Base-by-base conservation (phyloP, 495 filamentous ascomycete species). In the Letharia columbiana region DNA sequence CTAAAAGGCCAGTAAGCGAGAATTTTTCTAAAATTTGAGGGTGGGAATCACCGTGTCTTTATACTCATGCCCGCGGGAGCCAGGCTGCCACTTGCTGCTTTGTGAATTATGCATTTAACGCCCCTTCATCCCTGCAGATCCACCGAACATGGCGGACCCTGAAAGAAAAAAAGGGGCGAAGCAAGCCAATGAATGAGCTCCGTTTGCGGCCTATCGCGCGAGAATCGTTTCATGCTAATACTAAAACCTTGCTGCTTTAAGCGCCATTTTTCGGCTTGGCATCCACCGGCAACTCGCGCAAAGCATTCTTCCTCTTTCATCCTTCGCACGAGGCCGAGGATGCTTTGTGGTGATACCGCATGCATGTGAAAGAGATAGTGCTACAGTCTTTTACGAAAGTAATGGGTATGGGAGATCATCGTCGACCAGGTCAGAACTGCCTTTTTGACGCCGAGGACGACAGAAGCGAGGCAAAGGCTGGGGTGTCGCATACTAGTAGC, bases 61-160 rank as follows among this genome's bases (percentile, higher is more conserved):
- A 61, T 65, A 65, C 40, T 60, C 63, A 47, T n/a, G 13, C 33
- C 45, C 61, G 23, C 23, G 33, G 37, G 33, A 33, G 13, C 39
- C 40, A 66, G 63, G 63, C 63, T 59, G 23, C 63, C 63, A 60
- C 28, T 37, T 33, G 63, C 63, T n/a, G 63, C 63, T 60, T 65
- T 65, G 56, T 56, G 5, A 4, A 33, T 1, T 28, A 2, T 35
- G 0, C 23, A 2, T 18, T 20, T 17, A 28, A n/a, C 60, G 23
- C 60, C 20, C n/a, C 35, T 9, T 57, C 2, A 57, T 64, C 56
- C 63, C 56, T 49, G 63, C 54, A 40, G 12, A 28, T 12, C 31
- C 41, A 60, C 44, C 63, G 54, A 23, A 47, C 13, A 47, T 18
- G 3, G 28, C 42, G 60, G 41, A 49, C 60, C 60, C 60, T 62